Conservation (phyloP, 306 rosid genomes). For the Calophaca sinica region DNA sequence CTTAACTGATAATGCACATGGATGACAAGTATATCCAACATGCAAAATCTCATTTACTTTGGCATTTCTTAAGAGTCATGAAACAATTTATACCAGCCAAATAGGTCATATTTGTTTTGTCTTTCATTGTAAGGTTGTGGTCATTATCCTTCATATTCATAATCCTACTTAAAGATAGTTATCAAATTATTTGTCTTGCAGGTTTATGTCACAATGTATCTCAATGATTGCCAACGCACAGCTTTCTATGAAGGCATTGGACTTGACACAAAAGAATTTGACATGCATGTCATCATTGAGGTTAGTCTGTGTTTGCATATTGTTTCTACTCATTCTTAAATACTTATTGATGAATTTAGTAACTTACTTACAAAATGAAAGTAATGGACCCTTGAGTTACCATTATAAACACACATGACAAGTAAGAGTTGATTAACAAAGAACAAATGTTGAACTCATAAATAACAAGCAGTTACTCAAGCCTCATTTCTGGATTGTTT, state of each 20-base stretch:
- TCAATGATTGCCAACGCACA: conserved; percentile 96
- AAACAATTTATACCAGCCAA: not conserved
- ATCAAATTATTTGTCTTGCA: conserved; percentile 51
- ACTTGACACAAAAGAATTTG: conserved; percentile 89
- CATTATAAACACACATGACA: too few species aligned
- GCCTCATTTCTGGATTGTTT: conserved; percentile 19
- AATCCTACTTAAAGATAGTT: not conserved
- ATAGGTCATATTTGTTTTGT: conserved; percentile 14
- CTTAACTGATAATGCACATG: conserved; percentile 3
- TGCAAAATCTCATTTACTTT: conserved; percentile 30
- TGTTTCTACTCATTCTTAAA: too few species aligned
- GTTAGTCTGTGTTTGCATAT: conserved; percentile 53
- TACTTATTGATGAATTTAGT: too few species aligned
- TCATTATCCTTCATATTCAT: conserved; percentile 1
- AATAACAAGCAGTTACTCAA: conserved; percentile 13
- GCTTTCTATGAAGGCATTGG: conserved; percentile 98
- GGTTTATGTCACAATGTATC: conserved; percentile 99
- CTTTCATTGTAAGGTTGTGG: conserved; percentile 1
- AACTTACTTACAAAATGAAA: too few species aligned
- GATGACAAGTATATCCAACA: not conserved
- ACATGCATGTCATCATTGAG: conserved; percentile 99
- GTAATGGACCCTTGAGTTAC: too few species aligned
- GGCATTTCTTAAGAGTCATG: not conserved
- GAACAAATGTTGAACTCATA: not conserved
- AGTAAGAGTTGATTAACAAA: too few species aligned